phyloP scores from a whole-genome alignment of 352 stramenopile species.

The Phytophthora uliginosa region DNA sequence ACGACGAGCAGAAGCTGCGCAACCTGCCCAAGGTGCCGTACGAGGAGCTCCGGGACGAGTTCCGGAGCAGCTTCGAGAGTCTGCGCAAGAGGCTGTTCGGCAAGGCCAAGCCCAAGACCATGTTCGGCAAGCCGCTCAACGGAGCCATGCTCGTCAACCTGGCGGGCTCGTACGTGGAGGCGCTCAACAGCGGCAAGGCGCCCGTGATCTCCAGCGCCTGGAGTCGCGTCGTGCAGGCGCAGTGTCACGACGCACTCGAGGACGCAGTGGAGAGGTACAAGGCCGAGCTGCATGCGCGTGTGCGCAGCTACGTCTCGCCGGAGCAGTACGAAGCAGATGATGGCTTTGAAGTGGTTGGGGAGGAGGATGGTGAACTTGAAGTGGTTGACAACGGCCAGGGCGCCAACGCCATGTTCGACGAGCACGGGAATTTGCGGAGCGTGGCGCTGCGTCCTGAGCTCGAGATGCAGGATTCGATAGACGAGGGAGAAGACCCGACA shows the following conservation, averaged over 20 bases:
- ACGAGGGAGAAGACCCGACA: conserved; percentile 48
- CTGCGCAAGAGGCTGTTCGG: conserved; percentile 80
- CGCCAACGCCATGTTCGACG: conserved; percentile 79
- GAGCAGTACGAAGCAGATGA: conserved; percentile 72
- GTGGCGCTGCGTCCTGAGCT: conserved; percentile 41
- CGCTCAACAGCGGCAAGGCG: conserved; percentile 89
- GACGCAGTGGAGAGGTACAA: conserved; percentile 86
- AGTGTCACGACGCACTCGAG: conserved; percentile 86
- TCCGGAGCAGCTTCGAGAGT: conserved; percentile 77
- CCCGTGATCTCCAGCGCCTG: conserved; percentile 92
- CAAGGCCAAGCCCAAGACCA: conserved; percentile 85
- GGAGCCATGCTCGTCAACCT: conserved; percentile 91
- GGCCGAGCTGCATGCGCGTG: conserved; percentile 61
- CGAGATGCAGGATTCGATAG: conserved; percentile 22
- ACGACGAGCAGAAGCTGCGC: conserved; percentile 87
- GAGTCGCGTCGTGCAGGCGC: conserved; percentile 88
- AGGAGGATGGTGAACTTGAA: conserved; percentile 36
- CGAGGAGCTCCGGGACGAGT: conserved; percentile 84
- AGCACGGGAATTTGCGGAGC: conserved; percentile 73
- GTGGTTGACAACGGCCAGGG: conserved; percentile 67
- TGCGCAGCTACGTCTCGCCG: conserved; percentile 59
- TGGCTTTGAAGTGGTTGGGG: conserved; percentile 44
- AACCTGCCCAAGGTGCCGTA: conserved; percentile 78
- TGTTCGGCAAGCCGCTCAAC: conserved; percentile 89
- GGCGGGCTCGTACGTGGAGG: conserved; percentile 84